Percentiles rank a stretch among this genome's conserved stretches.
phyloP scores from a whole-genome alignment of 768 basidiomycete species.

The Phylloporus sp. region DNA sequence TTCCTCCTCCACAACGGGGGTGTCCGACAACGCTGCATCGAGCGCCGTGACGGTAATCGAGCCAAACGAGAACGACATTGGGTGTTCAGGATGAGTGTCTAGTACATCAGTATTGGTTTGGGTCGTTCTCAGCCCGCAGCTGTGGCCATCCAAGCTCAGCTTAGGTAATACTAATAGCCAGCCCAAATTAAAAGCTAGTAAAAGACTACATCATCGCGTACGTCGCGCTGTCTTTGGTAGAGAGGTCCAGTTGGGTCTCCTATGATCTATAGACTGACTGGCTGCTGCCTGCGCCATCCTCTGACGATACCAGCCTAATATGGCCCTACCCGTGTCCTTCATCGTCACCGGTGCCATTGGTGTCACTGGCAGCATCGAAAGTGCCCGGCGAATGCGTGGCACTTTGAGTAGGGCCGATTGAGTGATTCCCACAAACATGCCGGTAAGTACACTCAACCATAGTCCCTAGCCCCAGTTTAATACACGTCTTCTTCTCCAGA shows the following conservation, averaged over 20 bases:
- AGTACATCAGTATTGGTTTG: slow-evolving; percentile 10
- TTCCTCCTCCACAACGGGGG: slow-evolving; percentile 63
- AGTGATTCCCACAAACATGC: slow-evolving; percentile 41
- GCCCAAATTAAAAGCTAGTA: neutral
- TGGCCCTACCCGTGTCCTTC: slow-evolving; percentile 21
- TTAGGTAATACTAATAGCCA: slow-evolving; percentile 17
- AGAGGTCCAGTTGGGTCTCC: slow-evolving; percentile 23
- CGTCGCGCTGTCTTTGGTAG: slow-evolving; percentile 22
- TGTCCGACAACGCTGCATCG: slow-evolving; percentile 26
- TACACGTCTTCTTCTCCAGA: neutral
- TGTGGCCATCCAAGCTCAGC: neutral
- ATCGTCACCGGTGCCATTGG: slow-evolving; percentile 24
- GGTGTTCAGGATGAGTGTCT: slow-evolving; percentile 12
- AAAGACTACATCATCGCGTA: neutral
- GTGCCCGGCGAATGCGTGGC: slow-evolving; percentile 37
- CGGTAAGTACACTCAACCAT: slow-evolving; percentile 53
- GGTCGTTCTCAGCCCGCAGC: neutral
- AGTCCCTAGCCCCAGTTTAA: slow-evolving; percentile 42
- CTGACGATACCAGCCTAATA: slow-evolving; percentile 19
- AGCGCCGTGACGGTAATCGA: slow-evolving; percentile 32
- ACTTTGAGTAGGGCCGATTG: slow-evolving; percentile 47
- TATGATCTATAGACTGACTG: slow-evolving; percentile 1
- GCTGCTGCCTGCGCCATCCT: neutral
- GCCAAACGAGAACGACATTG: slow-evolving; percentile 38
- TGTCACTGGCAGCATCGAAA: slow-evolving; percentile 31